Evolutionary conservation across 352 stramenopile genomes (phyloP).

Genomic region (Phytophthora fragariaefolia): DNA sequence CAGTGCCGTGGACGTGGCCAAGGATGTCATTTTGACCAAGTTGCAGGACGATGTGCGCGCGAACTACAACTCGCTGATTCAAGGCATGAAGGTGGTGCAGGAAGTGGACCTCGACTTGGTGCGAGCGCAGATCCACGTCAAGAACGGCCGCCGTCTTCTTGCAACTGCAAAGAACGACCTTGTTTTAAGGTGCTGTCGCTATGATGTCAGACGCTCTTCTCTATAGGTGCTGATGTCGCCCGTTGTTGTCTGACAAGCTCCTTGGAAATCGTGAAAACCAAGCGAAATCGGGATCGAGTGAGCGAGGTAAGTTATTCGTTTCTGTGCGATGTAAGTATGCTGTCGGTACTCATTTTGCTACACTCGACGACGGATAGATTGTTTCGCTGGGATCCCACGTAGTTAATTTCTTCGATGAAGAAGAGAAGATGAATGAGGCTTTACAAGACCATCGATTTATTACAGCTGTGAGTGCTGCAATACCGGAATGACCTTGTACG

Average conservation of each 20-base stretch:
- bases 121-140: conserved; percentile 88
- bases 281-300: conserved; percentile 81
- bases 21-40: conserved; percentile 74
- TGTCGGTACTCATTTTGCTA: conserved; percentile 3
- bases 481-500: background rate
- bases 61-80: conserved; percentile 82
- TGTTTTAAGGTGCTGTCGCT: conserved; percentile 55
- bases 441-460: conserved; percentile 72
- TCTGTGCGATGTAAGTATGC: background rate
- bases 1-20: conserved; percentile 80
- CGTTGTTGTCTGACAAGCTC: conserved; percentile 46
- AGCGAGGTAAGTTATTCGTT: conserved; percentile 49
- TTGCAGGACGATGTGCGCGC: conserved; percentile 85
- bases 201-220: background rate
- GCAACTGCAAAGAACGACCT: conserved; percentile 76
- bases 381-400: conserved; percentile 57
- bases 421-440: conserved; percentile 78
- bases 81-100: conserved; percentile 89
- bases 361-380: conserved; percentile 25
- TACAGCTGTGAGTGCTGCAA: conserved; percentile 51
- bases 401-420: conserved; percentile 79
- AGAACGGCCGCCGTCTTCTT: conserved; percentile 81
- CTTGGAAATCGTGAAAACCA: conserved; percentile 85
- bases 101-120: conserved; percentile 88
- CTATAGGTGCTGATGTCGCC: background rate